Base-by-base conservation (phyloP, 2,329 filamentous ascomycete genomes). In the Colletotrichum godetiae region DNA sequence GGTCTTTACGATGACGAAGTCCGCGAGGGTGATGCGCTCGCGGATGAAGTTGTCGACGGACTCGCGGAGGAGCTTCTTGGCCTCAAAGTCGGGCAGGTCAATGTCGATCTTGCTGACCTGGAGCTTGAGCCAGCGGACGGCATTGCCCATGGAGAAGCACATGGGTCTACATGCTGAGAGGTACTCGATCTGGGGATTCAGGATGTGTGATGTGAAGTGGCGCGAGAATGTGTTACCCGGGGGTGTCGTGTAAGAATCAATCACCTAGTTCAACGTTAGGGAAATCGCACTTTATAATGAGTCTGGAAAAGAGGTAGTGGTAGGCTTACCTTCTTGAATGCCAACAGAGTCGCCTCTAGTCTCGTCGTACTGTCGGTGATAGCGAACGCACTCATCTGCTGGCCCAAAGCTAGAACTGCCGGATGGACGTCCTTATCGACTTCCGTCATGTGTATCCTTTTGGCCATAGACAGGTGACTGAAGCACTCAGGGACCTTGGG, bases 71-170 rank as follows among this genome's bases (percentile, higher is more conserved):
- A 91, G 87, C 69, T 92, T 89, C 84, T 98, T 98, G 31, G 95
- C 95, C 60, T 94, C 91, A 24, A 90, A 85, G 80, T 99, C 96
- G 35, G 94, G 91, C 1, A 93, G 90, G 77, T 95, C 93, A 53
- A 96, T 95, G 78, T 98, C 95, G 72, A 98, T 92, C 77, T 95
- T 95, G 78, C 94, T 93, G 80, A 99, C 96, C 79, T 95, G 91
- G 60, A 98, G 91, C 86, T 99, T 99, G 62, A 99, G 89, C 88
- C 95, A 96, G 67, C 97, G 91, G 80, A 99, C 97, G 46, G 95
- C 95, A 82, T 98, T 99, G 74, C 97, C 97, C 92, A 98, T 98
- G 75, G 94, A 95, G 83, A 98, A 97, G 76, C 94, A 97, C 84
- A 99, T 94, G 42, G 97, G 95, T n/a, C 97, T 92, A 80, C 95